Percentiles rank a stretch among this genome's conserved stretches.
phyloP scores from a whole-genome alignment of 2,329 filamentous ascomycete species.

The Gaeumannomyces tritici region DNA sequence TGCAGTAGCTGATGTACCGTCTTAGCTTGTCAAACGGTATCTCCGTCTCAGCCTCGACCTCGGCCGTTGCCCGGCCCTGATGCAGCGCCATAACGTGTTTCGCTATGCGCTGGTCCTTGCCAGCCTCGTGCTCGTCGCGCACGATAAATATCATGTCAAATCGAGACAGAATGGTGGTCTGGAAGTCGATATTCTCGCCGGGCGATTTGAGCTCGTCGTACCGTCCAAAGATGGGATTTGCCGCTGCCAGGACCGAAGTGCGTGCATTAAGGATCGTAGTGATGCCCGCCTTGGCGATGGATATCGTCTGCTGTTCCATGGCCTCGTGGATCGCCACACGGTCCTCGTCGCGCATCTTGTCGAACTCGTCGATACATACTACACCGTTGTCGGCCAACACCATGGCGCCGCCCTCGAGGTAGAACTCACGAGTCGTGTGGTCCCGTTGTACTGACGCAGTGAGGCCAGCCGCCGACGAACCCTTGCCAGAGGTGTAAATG shows the following conservation, averaged over 20 bases:
- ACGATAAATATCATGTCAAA: conserved; percentile 99
- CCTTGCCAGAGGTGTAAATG: conserved; percentile 97
- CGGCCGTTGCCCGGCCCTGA: conserved; percentile 77
- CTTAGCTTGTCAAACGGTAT: conserved; percentile 96
- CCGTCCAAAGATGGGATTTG: conserved; percentile 93
- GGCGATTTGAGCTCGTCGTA: conserved; percentile 98
- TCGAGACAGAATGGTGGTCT: conserved; percentile 93
- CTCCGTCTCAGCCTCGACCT: conserved; percentile 77
- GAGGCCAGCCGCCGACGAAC: conserved; percentile 92
- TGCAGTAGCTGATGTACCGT: conserved; percentile 94
- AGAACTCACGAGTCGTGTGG: conserved; percentile 86
- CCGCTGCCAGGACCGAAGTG: conserved; percentile 89
- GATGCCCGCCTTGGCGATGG: conserved; percentile 96
- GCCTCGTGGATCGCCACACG: conserved; percentile 97
- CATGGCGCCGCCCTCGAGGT: conserved; percentile 97
- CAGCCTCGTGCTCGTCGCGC: conserved; percentile 83
- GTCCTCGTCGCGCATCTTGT: conserved; percentile 99
- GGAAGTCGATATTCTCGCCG: conserved; percentile 98
- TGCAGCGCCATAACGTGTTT: conserved; percentile 97
- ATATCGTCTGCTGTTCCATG: conserved; percentile 99
- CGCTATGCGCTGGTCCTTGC: conserved; percentile 85
- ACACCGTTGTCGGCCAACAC: conserved; percentile 94
- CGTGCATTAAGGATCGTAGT: conserved; percentile 95
- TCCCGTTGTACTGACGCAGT: conserved; percentile 96
- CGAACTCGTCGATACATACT: conserved; percentile 98